Conservation (phyloP, 768 basidiomycete species). For the Amanita inopinata region DNA sequence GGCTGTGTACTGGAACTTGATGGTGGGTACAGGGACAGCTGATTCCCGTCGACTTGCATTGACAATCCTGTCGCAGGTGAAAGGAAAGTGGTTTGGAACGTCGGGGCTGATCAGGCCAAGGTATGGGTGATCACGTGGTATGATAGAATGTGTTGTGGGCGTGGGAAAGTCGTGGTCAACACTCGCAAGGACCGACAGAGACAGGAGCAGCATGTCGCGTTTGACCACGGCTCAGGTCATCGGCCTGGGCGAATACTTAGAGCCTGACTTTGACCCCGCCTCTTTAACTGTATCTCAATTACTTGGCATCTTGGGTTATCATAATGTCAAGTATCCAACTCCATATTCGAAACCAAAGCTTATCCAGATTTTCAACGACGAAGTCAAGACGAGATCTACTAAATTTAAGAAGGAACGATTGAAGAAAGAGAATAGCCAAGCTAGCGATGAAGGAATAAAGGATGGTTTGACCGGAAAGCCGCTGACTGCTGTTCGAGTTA, state of each 20-base stretch:
- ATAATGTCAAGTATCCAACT: slow-evolving; percentile 64
- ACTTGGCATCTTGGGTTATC: slow-evolving; percentile 66
- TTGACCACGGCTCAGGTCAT: slow-evolving; percentile 75
- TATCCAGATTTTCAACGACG: slow-evolving; percentile 66
- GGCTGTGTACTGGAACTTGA: slow-evolving; percentile 68
- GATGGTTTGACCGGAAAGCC: slow-evolving; percentile 78
- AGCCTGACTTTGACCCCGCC: slow-evolving; percentile 66
- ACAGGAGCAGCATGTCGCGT: slow-evolving; percentile 48
- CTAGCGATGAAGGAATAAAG: slow-evolving; percentile 76
- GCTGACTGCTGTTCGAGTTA: slow-evolving; percentile 37
- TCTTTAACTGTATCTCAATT: slow-evolving; percentile 75
- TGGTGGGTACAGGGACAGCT: slow-evolving; percentile 34
- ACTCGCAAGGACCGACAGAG: slow-evolving; percentile 4
- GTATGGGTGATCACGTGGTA: slow-evolving; percentile 14
- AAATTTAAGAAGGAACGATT: slow-evolving; percentile 56
- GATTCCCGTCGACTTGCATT: not conserved
- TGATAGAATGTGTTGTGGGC: not conserved
- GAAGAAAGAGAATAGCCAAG: slow-evolving; percentile 56
- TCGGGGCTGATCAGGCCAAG: slow-evolving; percentile 22
- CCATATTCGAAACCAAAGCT: slow-evolving; percentile 74
- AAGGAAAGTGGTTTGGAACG: slow-evolving; percentile 37
- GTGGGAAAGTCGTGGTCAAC: slow-evolving; percentile 8
- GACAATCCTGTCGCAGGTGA: slow-evolving; percentile 30
- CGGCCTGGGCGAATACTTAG: slow-evolving; percentile 65
- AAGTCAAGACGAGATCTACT: slow-evolving; percentile 51